phyloP scores from a whole-genome alignment of 352 stramenopile species.

The Phytophthora megakarya region DNA sequence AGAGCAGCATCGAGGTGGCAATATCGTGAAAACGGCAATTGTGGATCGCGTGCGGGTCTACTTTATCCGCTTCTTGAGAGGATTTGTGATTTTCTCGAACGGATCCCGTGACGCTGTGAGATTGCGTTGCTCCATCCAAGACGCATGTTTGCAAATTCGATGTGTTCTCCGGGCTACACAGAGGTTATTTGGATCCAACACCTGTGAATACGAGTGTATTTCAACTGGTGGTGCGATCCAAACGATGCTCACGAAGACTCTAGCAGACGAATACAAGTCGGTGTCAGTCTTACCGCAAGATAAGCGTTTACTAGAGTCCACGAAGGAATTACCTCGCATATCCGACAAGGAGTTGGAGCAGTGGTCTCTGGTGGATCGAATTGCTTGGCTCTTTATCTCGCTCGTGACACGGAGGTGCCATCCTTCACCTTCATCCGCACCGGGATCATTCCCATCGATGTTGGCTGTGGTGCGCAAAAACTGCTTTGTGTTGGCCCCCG shows the following conservation, averaged over 20 bases:
- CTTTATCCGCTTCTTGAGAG: conserved; percentile 25
- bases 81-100: conserved; percentile 9
- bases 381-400: conserved; percentile 30
- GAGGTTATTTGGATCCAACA: conserved; percentile 19
- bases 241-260: conserved; percentile 9
- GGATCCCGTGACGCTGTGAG: conserved; percentile 1
- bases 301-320: conserved; percentile 29
- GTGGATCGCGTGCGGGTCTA: conserved; percentile 8
- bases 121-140: conserved; percentile 21
- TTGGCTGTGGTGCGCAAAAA: conserved; percentile 24
- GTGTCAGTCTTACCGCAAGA: conserved; percentile 25
- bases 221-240: conserved; percentile 22
- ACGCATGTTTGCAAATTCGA: conserved; percentile 16
- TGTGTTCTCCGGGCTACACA: conserved; percentile 24
- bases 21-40: conserved; percentile 12
- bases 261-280: conserved; percentile 13
- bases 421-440: background rate
- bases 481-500: conserved; percentile 23
- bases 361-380: conserved; percentile 29
- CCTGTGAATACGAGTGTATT: background rate
- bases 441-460: conserved; percentile 2
- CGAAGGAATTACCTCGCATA: background rate
- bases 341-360: conserved; percentile 24
- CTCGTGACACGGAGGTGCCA: conserved; percentile 26
- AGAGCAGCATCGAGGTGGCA: background rate